Base-by-base conservation (phyloP, 495 filamentous ascomycete genomes). In the Neurospora africana region DNA sequence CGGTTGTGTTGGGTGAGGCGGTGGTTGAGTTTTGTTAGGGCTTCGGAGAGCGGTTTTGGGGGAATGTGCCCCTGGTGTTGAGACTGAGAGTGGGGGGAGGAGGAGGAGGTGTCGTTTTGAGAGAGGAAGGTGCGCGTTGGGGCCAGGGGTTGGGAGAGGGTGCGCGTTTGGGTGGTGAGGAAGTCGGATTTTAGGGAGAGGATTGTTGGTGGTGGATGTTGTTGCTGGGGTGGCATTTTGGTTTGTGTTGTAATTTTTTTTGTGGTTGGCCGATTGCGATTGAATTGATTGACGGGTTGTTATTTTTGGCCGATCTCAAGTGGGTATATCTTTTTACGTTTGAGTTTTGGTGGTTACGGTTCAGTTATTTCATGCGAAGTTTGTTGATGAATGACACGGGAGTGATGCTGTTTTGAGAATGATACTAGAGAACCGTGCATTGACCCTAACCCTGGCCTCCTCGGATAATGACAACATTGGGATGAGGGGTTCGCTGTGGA, bases 1-100 rank as follows among this genome's bases (percentile, higher is more conserved):
- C 88, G 89, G 72, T 87, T 86, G 79, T 96, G 93, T 73, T 91
- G 89, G 70, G 87, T 87, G 43, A 93, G 82, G 30, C 83, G 81
- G 58, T 86, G 82, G 78, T 94, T 94, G 11, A 93, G 88, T 85
- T 81, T 81, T 71, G 79, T 77, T 30, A 86, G 74, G 19, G 77
- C 82, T 65, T 85, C 82, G 71, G 84, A 83, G 23, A 86, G 75
- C 21, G 78, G 72, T 69, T 80, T 88, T 76, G 90, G 86, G 17
- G 85, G 82, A 40, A 93, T 81, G 38, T 83, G 82, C 0, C 30
- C 17, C 0, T 72, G 23, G 41, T 47, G 39, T 69, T 86, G 83
- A 36, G 88, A 85, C 27, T 83, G 82, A 44, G 41, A 21, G 3
- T 44, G n/a, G 41, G 19, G 2, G 15, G 15, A 19, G 19, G 19